phyloP scores from a whole-genome alignment of 805 yeast genomes.

The Wickerhamomyces silvicola region DNA sequence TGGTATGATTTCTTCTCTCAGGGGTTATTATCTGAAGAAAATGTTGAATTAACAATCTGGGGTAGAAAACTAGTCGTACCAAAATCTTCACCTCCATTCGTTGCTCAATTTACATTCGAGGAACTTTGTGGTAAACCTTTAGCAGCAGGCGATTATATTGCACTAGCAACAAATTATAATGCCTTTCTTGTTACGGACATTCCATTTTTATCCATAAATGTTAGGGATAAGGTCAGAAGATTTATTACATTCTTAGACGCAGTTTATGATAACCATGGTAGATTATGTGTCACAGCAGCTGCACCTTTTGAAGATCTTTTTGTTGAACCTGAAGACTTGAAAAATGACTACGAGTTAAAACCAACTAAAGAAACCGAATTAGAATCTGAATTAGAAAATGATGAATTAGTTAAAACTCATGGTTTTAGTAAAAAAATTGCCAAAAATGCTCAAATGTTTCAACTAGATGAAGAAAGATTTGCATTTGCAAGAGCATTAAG shows the following conservation, averaged over 20 bases:
- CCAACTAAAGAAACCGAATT: too few relatives aligned
- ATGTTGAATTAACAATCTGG: conserved; percentile 61
- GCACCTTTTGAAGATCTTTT: conserved; percentile 80
- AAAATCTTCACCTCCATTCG: conserved; percentile 63
- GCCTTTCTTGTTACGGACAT: conserved; percentile 89
- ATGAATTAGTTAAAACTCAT: conserved; percentile 63
- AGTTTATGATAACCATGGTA: conserved; percentile 84
- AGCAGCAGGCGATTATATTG: conserved; percentile 92
- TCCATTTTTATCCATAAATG: conserved; percentile 72
- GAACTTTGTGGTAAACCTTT: conserved; percentile 82
- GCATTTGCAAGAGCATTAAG: conserved; percentile 95
- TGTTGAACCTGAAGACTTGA: conserved; percentile 66
- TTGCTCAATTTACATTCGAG: conserved; percentile 84
- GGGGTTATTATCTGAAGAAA: conserved; percentile 36
- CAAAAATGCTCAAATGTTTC: conserved; percentile 68
- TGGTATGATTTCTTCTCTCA: conserved; percentile 83
- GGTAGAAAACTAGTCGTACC: conserved; percentile 82
- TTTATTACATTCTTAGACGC: conserved; percentile 95
- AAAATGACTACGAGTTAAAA: conserved; percentile 28
- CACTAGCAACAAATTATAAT: conserved; percentile 68
- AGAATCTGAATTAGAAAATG: conserved; percentile 42
- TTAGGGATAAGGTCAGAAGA: conserved; percentile 79
- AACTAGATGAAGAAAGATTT: conserved; percentile 89
- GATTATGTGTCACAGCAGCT: conserved; percentile 84
- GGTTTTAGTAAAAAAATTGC: conserved; percentile 73